Base-by-base conservation (phyloP, 2,329 filamentous ascomycete species). In the Sporothrix brunneoviolacea region DNA sequence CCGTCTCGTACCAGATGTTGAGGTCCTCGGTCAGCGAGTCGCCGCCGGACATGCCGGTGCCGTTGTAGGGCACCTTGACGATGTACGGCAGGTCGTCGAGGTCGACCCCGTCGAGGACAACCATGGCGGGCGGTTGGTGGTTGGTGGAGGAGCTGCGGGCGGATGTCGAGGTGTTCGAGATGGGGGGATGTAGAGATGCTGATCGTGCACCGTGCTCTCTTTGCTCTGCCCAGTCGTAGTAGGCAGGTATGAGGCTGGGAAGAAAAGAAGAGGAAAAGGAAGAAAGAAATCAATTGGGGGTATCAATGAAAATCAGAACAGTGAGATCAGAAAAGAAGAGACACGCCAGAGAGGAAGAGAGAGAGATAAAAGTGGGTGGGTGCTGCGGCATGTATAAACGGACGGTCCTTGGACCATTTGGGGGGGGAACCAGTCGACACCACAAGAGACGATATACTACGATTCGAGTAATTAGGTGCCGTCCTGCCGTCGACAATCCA, bases 1-100 rank as follows among this genome's bases (percentile, higher is more conserved):
- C 48, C n/a, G 48, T 36, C 48, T 33, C 76, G 64, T 91, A 91
- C 74, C 79, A 90, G 55, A 89, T 75, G 68, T 91, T 91, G 59
- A 91, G 73, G 64, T 91, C 74, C 57, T 86, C 70, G 1, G 71
- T 71, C 53, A 82, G 68, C 22, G 85, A 82, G 65, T 90, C 74
- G 53, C 86, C 86, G 57, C 87, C 86, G 8, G 77, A 81, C 19
- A 71, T 66, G 32, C 70, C 70, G 16, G 82, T 82, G 62, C 77
- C 79, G 70, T 88, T 88, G 69, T 83, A 87, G 19, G 76, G 70
- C 35, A 77, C 65, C 55, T 73, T 69, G 55, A 64, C 57, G 44
- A 71, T 60, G 59, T 76, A 77, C 61, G 71, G 64, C 51, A 72
- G 62, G 37, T 60, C 58, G 58, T 74, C 68, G 55, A 71, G 67